Evolutionary conservation across 1,284 basidiomycete species (phyloP).

Genomic region (Naganishia cerealis): DNA sequence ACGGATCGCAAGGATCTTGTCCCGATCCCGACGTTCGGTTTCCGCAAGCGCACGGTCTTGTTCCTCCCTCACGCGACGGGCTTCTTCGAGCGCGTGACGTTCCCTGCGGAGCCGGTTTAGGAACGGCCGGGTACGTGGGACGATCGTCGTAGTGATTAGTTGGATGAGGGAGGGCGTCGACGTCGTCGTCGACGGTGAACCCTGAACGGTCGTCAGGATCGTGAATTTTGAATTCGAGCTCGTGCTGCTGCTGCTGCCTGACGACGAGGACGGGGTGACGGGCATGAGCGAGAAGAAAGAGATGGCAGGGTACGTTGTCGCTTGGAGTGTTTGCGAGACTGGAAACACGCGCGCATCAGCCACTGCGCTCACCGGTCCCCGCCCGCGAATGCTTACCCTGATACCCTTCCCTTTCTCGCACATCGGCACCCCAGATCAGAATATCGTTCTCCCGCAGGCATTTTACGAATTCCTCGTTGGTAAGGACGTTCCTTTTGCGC

Average conservation of each 20-base stretch:
- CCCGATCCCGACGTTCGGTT: constrained; percentile 67
- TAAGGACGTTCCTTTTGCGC: constrained; percentile 66
- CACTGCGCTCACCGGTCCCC: too few species aligned
- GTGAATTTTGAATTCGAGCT: constrained; percentile 63
- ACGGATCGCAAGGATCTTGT: constrained; percentile 47
- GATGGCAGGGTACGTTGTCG: constrained; percentile 87
- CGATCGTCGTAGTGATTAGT: constrained; percentile 67
- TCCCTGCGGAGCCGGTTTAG: constrained; percentile 64
- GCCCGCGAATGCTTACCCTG: constrained; percentile 62
- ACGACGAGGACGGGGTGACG: constrained; percentile 51
- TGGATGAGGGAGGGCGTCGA: constrained; percentile 64
- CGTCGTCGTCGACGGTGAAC: constrained; percentile 64
- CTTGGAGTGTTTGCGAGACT: constrained; percentile 81
- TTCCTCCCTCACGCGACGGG: constrained; percentile 70
- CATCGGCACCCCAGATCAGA: constrained; percentile 80
- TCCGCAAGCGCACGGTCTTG: constrained; percentile 77
- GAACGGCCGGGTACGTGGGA: constrained; percentile 76
- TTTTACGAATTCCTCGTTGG: constrained; percentile 68
- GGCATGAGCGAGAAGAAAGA: constrained; percentile 87
- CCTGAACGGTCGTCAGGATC: constrained; percentile 78
- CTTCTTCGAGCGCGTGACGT: constrained; percentile 60
- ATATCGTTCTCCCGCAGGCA: constrained; percentile 69
- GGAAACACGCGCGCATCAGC: constrained; percentile 30
- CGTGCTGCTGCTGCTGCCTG: constrained; percentile 37
- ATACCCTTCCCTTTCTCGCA: constrained; percentile 77